A percentile compares a stretch with the other conserved stretches of the same genome.
Conservation (phyloP, 192 early-diverging fungal species). For the Martensiomyces pterosporus region DNA sequence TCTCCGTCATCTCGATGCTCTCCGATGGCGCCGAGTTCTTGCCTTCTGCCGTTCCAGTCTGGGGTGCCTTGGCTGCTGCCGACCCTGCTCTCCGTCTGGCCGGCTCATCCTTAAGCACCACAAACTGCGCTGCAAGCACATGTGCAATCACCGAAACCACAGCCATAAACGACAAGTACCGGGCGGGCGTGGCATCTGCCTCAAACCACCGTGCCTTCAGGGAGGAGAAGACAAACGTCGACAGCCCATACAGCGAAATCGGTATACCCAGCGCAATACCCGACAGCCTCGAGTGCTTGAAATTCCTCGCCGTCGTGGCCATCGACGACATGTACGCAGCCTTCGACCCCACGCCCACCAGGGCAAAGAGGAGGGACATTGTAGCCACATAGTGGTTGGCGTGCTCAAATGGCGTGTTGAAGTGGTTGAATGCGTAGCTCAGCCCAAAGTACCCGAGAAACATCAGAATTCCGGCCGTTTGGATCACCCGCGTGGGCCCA, state of each 20-base stretch:
- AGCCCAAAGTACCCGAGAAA: slow-evolving; percentile 39
- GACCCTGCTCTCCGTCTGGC: slow-evolving; percentile 16
- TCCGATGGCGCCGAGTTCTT: slow-evolving; percentile 7
- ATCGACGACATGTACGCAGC: slow-evolving; percentile 60
- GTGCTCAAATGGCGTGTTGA: slow-evolving; percentile 1
- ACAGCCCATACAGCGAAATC: slow-evolving; percentile 57
- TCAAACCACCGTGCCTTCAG: slow-evolving; percentile 54
- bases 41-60: neutral
- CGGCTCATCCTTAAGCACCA: slow-evolving; percentile 16
- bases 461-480: slow-evolving; percentile 30
- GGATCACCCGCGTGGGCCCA: slow-evolving; percentile 36
- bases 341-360: slow-evolving; percentile 59
- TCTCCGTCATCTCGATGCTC: slow-evolving; percentile 32
- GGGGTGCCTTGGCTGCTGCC: neutral
- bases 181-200: slow-evolving; percentile 37
- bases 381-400: slow-evolving; percentile 32
- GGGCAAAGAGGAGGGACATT: slow-evolving; percentile 51
- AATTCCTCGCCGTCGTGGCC: slow-evolving; percentile 59
- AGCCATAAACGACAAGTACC: slow-evolving; percentile 54
- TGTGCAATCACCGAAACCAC: slow-evolving; percentile 46
- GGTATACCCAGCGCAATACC: slow-evolving; percentile 62
- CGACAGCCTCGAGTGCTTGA: slow-evolving; percentile 40
- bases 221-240: slow-evolving; percentile 59
- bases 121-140: slow-evolving; percentile 40
- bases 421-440: slow-evolving; percentile 27